Conservation (phyloP, 768 basidiomycete species). For the Sarcodon aspratus region DNA sequence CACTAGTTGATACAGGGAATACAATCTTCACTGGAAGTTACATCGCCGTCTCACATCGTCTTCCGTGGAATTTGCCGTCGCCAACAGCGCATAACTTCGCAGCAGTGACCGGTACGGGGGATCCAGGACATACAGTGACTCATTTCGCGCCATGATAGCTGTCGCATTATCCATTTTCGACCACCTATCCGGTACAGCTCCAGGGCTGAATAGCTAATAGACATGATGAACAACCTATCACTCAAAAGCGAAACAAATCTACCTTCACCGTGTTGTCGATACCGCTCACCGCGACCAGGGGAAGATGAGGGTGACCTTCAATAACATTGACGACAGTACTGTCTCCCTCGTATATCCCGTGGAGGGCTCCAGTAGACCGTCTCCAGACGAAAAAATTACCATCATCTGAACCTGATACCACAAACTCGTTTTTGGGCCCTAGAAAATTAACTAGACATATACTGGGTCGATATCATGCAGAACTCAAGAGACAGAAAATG, state of each 20-base stretch:
- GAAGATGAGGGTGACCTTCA: conserved; percentile 70
- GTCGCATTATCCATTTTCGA: conserved; percentile 43
- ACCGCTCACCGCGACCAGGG: conserved; percentile 77
- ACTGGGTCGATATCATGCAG: background rate
- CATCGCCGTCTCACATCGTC: no score
- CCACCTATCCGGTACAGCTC: conserved; percentile 31
- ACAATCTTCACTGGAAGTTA: no score
- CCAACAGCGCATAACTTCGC: no score
- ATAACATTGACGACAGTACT: conserved; percentile 75
- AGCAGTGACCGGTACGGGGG: no score
- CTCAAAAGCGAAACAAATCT: conserved; percentile 3
- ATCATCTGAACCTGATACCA: conserved; percentile 80
- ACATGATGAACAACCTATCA: background rate
- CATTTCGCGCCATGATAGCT: conserved; percentile 29
- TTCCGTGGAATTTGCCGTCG: no score
- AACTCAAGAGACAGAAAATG: background rate
- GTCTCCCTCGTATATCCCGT: conserved; percentile 81
- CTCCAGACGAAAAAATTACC: conserved; percentile 84
- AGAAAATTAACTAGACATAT: conserved; percentile 62
- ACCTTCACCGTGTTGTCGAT: conserved; percentile 84
- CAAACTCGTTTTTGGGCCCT: conserved; percentile 65
- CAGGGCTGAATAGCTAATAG: conserved; percentile 55
- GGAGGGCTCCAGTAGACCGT: conserved; percentile 50
- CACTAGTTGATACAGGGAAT: no score
- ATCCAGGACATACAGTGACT: no score